Conservation (phyloP, 106 monocot species). For the Dioscorea dumetorum region DNA sequence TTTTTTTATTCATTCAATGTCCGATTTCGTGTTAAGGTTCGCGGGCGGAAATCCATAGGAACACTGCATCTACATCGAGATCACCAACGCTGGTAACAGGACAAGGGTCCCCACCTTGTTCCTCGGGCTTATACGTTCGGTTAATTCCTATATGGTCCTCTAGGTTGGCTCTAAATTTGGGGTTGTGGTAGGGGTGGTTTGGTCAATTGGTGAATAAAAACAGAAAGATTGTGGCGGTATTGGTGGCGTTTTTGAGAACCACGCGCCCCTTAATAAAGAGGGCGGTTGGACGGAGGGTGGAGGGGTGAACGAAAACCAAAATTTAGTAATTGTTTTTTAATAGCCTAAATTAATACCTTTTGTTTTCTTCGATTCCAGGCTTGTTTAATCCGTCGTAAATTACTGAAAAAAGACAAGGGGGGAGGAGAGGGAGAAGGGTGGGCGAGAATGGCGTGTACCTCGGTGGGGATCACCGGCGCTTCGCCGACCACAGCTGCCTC, state of each 20-base stretch:
- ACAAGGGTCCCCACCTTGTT: neutral
- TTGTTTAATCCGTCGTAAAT: neutral
- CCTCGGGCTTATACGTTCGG: neutral
- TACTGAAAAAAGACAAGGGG: neutral
- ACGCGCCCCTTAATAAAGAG: neutral
- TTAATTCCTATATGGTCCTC: neutral
- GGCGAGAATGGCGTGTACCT: slow-evolving; percentile 3
- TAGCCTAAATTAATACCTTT: neutral
- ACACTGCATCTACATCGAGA: neutral
- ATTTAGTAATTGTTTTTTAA: neutral
- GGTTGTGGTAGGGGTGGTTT: neutral
- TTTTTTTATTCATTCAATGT: neutral
- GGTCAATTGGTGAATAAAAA: neutral
- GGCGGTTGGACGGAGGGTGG: neutral
- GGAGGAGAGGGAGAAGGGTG: no score
- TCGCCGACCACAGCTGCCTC: slow-evolving; percentile 1
- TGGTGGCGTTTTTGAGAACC: neutral
- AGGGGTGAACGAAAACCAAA: neutral
- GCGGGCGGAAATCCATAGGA: neutral
- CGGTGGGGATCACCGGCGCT: slow-evolving; percentile 8
- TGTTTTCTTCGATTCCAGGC: neutral
- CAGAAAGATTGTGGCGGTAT: neutral
- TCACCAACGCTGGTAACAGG: neutral
- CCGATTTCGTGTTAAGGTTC: neutral
- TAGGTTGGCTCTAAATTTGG: neutral